Evolutionary conservation across 768 basidiomycete genomes (phyloP).

Genomic region (Podaxis pistillaris): DNA sequence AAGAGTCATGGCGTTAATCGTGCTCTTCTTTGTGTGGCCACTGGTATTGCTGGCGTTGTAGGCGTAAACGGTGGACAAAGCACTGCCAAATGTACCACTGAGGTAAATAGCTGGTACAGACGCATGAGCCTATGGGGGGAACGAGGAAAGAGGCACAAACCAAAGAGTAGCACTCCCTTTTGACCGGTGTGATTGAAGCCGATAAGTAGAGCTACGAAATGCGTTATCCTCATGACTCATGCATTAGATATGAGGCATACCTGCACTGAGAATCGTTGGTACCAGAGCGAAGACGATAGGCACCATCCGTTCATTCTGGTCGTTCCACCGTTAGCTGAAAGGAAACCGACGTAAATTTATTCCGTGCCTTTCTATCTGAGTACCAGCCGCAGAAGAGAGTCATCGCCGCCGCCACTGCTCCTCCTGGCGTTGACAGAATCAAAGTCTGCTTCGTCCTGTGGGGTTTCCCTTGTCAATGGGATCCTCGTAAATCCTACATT

Average conservation of each 20-base stretch:
- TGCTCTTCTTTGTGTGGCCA: constrained; percentile 69
- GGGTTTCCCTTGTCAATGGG: background rate
- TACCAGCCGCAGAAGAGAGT: constrained; percentile 60
- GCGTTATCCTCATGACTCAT: background rate
- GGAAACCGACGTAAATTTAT: background rate
- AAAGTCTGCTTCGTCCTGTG: constrained; percentile 56
- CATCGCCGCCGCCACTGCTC: constrained; percentile 46
- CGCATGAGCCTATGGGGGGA: background rate
- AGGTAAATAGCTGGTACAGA: constrained; percentile 42
- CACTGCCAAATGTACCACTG: constrained; percentile 56
- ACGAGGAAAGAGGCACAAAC: constrained; percentile 24
- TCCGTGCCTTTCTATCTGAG: constrained; percentile 56
- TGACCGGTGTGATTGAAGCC: constrained; percentile 47
- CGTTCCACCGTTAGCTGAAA: background rate
- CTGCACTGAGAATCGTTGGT: constrained; percentile 57
- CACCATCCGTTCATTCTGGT: constrained; percentile 55
- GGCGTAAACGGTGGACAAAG: constrained; percentile 58
- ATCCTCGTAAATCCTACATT: background rate
- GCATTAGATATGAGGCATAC: constrained; percentile 25
- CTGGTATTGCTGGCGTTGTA: constrained; percentile 65
- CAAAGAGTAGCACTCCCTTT: constrained; percentile 57
- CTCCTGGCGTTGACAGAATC: constrained; percentile 57
- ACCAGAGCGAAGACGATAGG: constrained; percentile 58
- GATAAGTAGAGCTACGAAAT: constrained; percentile 43
- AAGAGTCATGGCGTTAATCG: constrained; percentile 60